Evolutionary conservation across 805 yeast species (phyloP).

Genomic region (Tetrapisispora phaffii): DNA sequence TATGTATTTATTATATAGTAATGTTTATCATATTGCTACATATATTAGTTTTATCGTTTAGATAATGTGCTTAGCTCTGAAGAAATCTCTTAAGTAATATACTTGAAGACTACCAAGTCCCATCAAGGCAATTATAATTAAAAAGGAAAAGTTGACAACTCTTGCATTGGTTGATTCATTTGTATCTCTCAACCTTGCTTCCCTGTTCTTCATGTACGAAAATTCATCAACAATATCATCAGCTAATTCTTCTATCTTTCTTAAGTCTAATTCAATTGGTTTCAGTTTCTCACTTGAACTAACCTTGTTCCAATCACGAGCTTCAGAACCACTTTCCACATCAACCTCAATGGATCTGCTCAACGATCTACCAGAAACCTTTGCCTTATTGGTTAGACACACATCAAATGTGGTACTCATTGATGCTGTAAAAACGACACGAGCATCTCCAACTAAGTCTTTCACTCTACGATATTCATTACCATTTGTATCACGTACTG

Average conservation of each 20-base stretch:
- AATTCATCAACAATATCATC: constrained; percentile 73
- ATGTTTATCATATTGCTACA: neutral
- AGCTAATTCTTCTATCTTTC: constrained; percentile 76
- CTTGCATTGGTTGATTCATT: constrained; percentile 93
- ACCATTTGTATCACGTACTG: constrained; percentile 67
- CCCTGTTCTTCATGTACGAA: constrained; percentile 77
- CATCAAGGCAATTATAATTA: constrained; percentile 58
- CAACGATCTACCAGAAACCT: constrained; percentile 34
- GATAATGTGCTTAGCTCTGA: constrained; percentile 75
- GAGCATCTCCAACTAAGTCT: constrained; percentile 62
- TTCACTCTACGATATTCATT: constrained; percentile 74
- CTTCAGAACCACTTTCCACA: constrained; percentile 91
- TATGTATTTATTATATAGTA: neutral
- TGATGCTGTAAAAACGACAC: constrained; percentile 79
- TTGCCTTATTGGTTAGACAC: constrained; percentile 67
- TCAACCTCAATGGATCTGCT: constrained; percentile 77
- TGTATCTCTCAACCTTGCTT: constrained; percentile 88
- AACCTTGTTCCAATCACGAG: constrained; percentile 93
- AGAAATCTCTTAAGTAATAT: constrained; percentile 82
- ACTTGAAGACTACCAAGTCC: constrained; percentile 89
- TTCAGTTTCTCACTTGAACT: constrained; percentile 88
- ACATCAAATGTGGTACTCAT: constrained; percentile 79
- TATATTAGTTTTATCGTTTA: neutral
- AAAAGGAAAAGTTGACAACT: constrained; percentile 75
- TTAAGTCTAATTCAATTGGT: constrained; percentile 85